Base-by-base conservation (phyloP, 352 stramenopile species). In the Blastocystis hominis region DNA sequence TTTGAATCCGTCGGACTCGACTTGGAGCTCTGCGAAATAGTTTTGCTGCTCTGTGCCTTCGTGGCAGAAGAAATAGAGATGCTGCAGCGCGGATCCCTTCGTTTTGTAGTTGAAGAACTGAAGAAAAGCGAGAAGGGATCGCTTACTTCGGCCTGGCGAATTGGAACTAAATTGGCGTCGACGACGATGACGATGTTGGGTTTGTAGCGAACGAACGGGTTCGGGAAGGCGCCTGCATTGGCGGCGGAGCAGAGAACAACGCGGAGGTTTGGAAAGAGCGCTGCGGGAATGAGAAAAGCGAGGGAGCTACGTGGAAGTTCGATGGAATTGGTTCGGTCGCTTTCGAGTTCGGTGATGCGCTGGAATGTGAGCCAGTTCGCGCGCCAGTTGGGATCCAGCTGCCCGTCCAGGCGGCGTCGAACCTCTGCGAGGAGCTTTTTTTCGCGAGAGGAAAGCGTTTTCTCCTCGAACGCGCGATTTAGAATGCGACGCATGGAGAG, bases 51-150 rank as follows among this genome's bases (percentile, higher is more conserved):
- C 72, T n/a, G 38, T 13, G 40, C 72, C 72, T 13, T 64, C 72
- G 24, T 84, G 68, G 50, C 72, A 53, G 72, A 30, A 84, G 55
- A 84, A 84, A 24, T 53, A 66, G 20, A 84, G 24, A 5, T 47
- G 30, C 10, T 66, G 15, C 15, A 84, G 30, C 6, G 17, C 36
- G 24, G 17, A n/a, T 13, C 72, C 72, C 30, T 66, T 64, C 20
- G 13, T 64, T 13, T 44, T 24, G 7, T 17, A 63, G 34, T 84
- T 34, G 72, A 68, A 84, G 34, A 69, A 50, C 62, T 72, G 44
- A 20, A 40, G 15, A 47, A 20, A 34, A 72, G 9, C 0, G n/a
- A 15, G 1, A 6, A 4, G 6, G 5, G 6, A 0, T 1, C 62
- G 44, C 62, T 20, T 42, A 72, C 62, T 24, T 84, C 72, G 17